A percentile compares a stretch with the other conserved stretches of the same genome.
Evolutionary conservation across 2,329 filamentous ascomycete genomes (phyloP).

Genomic region (Pestalotiopsis sp.): DNA sequence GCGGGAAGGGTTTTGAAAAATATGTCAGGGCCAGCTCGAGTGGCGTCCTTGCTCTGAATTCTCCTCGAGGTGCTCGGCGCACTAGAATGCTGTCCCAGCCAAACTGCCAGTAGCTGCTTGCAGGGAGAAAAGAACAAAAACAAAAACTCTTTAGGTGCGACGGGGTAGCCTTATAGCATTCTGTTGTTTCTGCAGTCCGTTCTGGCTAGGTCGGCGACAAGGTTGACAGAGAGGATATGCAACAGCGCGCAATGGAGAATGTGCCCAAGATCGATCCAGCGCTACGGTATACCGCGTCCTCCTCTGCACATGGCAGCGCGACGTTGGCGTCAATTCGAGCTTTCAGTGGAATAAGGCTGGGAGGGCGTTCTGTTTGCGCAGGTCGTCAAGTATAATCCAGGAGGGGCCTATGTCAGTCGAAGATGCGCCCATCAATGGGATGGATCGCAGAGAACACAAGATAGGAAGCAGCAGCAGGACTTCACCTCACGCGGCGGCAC

Average conservation of each 20-base stretch:
- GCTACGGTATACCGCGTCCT: conserved; percentile 5
- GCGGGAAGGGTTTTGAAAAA: not conserved
- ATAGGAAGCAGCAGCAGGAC: not conserved
- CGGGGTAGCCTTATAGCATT: not conserved
- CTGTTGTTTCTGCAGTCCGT: not conserved
- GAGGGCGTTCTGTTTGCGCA: not conserved
- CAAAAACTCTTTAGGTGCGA: not conserved
- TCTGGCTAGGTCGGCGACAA: not conserved
- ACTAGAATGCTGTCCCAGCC: not conserved
- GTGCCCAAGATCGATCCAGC: conserved; percentile 4
- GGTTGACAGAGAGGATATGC: not conserved
- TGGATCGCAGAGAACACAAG: not conserved
- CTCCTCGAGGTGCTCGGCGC: not conserved
- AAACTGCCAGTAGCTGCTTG: not conserved
- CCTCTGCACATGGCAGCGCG: not conserved
- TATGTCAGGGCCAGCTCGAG: not conserved
- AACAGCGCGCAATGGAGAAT: not conserved
- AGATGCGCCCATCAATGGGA: not conserved
- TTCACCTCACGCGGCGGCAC: not conserved
- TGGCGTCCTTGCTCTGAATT: not conserved
- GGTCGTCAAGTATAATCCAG: not conserved
- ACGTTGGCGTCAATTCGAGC: not conserved
- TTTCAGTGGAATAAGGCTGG: not conserved
- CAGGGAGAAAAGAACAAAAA: not conserved
- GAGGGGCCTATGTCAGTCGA: not conserved